Evolutionary conservation across 345 rosid genomes (phyloP), one percentile per base, ranked within the genome.

Genomic region (Reutealis trisperma): DNA sequence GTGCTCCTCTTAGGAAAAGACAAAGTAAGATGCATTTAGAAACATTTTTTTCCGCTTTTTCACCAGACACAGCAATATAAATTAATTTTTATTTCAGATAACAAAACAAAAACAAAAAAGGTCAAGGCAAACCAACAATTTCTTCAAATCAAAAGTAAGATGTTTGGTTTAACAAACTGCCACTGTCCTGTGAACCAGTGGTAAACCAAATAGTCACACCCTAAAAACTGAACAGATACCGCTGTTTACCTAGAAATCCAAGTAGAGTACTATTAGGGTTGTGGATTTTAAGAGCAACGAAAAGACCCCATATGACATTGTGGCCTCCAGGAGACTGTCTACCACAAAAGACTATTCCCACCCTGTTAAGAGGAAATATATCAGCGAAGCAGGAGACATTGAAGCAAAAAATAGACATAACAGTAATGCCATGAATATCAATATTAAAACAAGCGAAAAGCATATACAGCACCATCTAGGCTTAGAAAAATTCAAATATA

Each of bases 261-360:
- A 94, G 87, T 79, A 96, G 85, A 72, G 86, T 82, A 72, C 84
- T 92, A 21, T 83, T 87, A 1, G 95, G 84, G 79, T 96, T 94
- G 91, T 94, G 97, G 62, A 81, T 81, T 74, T 96, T 89, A 67
- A 96, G 93, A 71, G 98, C 99, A 67, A 84, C 66, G 81, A 81
- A 80, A 75, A 96, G 97, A 54, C 98, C 99, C 98, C 98, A 96
- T 52, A 96, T 63, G 52, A 96, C 99, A 83, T 96, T 96, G 80
- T 96, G 99, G 63, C 98, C 98, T 75, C 97, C 99, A 0, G 99
- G 99, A 60, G 99, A 92, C 73, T 96, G 99, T 84, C 99, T 91
- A 72, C 99, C 99, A 81, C 92, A 89, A 75, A 96, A 94, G 71
- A 94, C 95, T 63, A 96, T 72, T 75, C 98, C 99, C 8, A 96